A percentile compares a stretch with the other conserved stretches of the same genome.
phyloP scores from a whole-genome alignment of 2,329 filamentous ascomycete species.

The Ophiostoma ulmi region DNA sequence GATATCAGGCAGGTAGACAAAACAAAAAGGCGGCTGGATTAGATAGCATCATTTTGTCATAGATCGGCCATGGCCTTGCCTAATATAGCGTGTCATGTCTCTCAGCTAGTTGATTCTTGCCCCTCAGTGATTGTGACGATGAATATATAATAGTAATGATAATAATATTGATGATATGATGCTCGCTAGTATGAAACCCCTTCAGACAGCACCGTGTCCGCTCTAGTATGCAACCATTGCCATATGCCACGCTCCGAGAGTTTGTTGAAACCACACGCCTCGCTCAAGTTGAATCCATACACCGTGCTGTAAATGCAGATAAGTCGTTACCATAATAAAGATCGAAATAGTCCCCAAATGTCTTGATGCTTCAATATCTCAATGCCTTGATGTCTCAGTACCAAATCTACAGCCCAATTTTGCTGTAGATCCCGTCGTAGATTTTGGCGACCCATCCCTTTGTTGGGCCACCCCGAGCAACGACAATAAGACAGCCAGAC shows the following conservation, averaged over 20 bases:
- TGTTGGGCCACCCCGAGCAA: conserved; percentile 64
- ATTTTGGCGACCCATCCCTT: conserved; percentile 74
- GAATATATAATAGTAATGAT: background rate
- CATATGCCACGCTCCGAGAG: background rate
- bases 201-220: background rate
- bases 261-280: conserved; percentile 11
- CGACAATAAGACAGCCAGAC: conserved; percentile 70
- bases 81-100: background rate
- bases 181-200: background rate
- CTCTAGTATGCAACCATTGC: background rate
- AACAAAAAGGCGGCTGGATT: conserved; percentile 4
- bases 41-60: background rate
- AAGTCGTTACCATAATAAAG: background rate
- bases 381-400: background rate
- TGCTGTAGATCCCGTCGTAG: conserved; percentile 67
- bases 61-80: background rate
- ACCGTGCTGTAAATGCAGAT: conserved; percentile 3
- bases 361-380: background rate
- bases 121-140: background rate
- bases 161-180: background rate
- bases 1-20: background rate
- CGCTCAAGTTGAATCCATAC: background rate
- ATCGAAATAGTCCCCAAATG: background rate
- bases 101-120: background rate
- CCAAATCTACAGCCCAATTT: conserved; percentile 15